Conservation (phyloP, 768 basidiomycete genomes). For the Dictyophora rubrovolvata region DNA sequence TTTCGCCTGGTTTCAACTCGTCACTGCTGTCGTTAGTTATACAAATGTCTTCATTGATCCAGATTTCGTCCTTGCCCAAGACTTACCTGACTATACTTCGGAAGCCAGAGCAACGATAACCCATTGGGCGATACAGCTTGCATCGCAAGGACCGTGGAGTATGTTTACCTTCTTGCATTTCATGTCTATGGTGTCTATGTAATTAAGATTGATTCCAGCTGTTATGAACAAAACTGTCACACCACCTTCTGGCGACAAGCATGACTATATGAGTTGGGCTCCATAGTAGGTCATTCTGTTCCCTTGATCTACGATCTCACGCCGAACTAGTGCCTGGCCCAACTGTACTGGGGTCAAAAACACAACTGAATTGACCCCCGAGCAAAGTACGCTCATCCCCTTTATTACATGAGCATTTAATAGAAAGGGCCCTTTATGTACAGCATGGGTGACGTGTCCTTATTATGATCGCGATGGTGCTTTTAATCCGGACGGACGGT, state of each 20-base stretch:
- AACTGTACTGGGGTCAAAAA: conserved; percentile 50
- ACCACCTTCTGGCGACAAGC: conserved; percentile 34
- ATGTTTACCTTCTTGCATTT: conserved; percentile 15
- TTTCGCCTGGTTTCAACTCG: neutral
- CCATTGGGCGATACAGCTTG: conserved; percentile 35
- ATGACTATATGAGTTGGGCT: conserved; percentile 63
- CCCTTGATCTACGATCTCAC: neutral
- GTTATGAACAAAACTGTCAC: conserved; percentile 24
- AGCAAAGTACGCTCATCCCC: conserved; percentile 30
- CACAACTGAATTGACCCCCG: conserved; percentile 41
- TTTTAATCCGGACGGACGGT: conserved; percentile 54
- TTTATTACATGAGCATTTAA: neutral
- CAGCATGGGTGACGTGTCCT: conserved; percentile 50
- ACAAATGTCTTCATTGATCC: conserved; percentile 51
- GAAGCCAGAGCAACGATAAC: conserved; percentile 38
- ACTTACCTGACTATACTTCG: conserved; percentile 31
- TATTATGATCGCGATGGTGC: conserved; percentile 47
- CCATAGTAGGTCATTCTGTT: conserved; percentile 41
- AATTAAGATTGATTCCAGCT: conserved; percentile 17
- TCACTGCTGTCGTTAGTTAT: conserved; percentile 22
- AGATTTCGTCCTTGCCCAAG: conserved; percentile 32
- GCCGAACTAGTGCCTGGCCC: conserved; percentile 33
- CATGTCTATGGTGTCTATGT: neutral
- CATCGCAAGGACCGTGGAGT: conserved; percentile 47
- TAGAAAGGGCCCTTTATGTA: neutral